Percentiles rank a stretch among this genome's conserved stretches.
Evolutionary conservation across 352 stramenopile genomes (phyloP).

Genomic region (Phytophthora agathidicida): DNA sequence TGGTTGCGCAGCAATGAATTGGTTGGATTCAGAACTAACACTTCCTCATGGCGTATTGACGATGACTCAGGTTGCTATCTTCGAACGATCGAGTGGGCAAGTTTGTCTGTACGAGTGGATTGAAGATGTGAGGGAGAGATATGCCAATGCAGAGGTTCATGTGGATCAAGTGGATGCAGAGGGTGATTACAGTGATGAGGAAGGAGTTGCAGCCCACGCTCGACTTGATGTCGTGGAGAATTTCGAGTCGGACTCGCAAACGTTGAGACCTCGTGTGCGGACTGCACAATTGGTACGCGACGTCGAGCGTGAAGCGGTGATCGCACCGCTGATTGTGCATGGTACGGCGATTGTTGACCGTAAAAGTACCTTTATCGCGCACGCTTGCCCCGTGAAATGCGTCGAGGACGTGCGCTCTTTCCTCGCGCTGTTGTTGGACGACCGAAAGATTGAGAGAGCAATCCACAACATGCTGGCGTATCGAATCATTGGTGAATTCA

Average conservation of each 20-base stretch:
- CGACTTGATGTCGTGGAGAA: conserved; percentile 31
- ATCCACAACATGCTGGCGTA: conserved; percentile 92
- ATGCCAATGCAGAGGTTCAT: conserved; percentile 52
- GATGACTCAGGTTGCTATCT: conserved; percentile 51
- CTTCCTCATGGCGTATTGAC: no score
- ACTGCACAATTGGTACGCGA: conserved; percentile 67
- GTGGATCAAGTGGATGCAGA: conserved; percentile 14
- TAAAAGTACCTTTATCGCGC: conserved; percentile 86
- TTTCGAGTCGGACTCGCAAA: conserved; percentile 65
- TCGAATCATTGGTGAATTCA: conserved; percentile 72
- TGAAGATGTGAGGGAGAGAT: conserved; percentile 79
- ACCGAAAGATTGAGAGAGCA: conserved; percentile 83
- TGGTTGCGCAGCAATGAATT: no score
- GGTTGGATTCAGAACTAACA: no score
- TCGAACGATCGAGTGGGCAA: conserved; percentile 72
- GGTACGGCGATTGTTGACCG: conserved; percentile 72
- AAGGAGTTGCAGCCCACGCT: conserved; percentile 9
- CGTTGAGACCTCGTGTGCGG: conserved; percentile 64
- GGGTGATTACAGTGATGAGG: conserved; percentile 13
- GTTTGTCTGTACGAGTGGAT: conserved; percentile 91
- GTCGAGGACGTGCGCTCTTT: conserved; percentile 85
- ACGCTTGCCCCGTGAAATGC: conserved; percentile 62
- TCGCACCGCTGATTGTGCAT: conserved; percentile 75
- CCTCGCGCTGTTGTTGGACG: conserved; percentile 75
- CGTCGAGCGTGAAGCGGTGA: conserved; percentile 48